phyloP scores from a whole-genome alignment of 2,329 filamentous ascomycete species.

The Aureobasidium vineae region DNA sequence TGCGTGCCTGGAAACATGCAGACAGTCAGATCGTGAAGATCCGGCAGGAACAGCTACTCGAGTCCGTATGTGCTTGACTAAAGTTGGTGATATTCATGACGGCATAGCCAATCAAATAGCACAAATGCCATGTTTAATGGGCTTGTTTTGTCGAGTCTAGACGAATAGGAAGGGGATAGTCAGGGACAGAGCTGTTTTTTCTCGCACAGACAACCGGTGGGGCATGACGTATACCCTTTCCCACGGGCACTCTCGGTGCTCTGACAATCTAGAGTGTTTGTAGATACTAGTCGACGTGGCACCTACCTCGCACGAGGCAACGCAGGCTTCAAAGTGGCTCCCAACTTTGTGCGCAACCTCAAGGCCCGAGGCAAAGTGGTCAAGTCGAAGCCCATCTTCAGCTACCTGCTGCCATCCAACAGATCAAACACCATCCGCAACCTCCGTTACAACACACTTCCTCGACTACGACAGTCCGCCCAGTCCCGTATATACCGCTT shows the following conservation, averaged over 20 bases:
- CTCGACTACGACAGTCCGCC: slow-evolving; percentile 65
- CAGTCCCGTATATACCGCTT: slow-evolving; percentile 77
- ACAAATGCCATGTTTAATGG: neutral
- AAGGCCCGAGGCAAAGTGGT: slow-evolving; percentile 15
- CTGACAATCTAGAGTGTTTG: neutral
- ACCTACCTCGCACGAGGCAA: neutral
- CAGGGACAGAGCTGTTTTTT: neutral
- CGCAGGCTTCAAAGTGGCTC: slow-evolving; percentile 22
- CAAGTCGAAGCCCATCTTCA: slow-evolving; percentile 47
- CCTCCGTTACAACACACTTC: slow-evolving; percentile 73
- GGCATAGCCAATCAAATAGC: neutral
- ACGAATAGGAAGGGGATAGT: slow-evolving; percentile 7
- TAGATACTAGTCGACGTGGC: neutral
- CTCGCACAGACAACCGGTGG: slow-evolving; percentile 17
- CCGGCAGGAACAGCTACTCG: neutral
- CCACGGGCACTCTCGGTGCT: too few species aligned
- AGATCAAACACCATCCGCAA: slow-evolving; percentile 65
- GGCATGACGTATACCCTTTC: slow-evolving; percentile 2
- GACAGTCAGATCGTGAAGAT: too few species aligned
- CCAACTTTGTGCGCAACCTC: slow-evolving; percentile 6
- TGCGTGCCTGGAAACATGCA: neutral
- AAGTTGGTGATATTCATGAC: neutral
- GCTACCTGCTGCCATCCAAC: slow-evolving; percentile 59
- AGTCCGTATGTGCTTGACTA: neutral
- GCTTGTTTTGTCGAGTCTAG: neutral